phyloP scores from a whole-genome alignment of 2,329 filamentous ascomycete species.

The Colletotrichum plurivorum region DNA sequence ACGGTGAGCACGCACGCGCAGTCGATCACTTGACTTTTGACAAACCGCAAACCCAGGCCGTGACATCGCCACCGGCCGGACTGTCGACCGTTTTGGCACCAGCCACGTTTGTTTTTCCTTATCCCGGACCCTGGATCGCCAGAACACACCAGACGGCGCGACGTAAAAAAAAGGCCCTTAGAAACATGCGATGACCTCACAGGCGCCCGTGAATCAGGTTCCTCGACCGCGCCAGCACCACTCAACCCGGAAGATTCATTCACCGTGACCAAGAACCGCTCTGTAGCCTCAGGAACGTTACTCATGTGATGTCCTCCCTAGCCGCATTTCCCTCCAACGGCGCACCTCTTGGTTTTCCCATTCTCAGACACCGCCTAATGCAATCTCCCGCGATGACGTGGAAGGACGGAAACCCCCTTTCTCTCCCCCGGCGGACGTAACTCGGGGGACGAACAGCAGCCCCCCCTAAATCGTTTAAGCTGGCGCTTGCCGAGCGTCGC shows the following conservation, averaged over 20 bases:
- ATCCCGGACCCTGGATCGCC: constrained; percentile 21
- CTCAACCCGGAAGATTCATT: too few species aligned
- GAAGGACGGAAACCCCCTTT: constrained; percentile 4
- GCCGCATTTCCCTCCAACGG: neutral
- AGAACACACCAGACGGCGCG: neutral
- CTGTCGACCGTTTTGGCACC: neutral
- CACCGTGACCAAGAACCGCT: too few species aligned
- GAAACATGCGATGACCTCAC: constrained; percentile 31
- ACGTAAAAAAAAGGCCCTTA: too few species aligned
- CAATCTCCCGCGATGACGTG: constrained; percentile 21
- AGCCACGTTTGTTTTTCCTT: neutral
- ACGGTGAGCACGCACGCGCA: neutral
- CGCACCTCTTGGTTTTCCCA: too few species aligned
- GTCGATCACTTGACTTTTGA: constrained; percentile 4
- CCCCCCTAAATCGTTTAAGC: neutral
- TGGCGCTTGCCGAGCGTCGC: constrained; percentile 12
- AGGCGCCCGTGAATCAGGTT: constrained; percentile 10
- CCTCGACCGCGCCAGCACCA: too few species aligned
- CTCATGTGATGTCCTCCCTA: constrained; percentile 8
- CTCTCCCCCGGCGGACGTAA: neutral
- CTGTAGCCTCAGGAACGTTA: too few species aligned
- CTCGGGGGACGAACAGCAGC: too few species aligned
- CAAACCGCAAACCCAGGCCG: neutral
- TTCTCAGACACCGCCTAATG: constrained; percentile 3
- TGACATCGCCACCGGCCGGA: constrained; percentile 26